Base-by-base conservation (phyloP, 192 early-diverging fungal genomes). In the Gaertneriomyces sp. region DNA sequence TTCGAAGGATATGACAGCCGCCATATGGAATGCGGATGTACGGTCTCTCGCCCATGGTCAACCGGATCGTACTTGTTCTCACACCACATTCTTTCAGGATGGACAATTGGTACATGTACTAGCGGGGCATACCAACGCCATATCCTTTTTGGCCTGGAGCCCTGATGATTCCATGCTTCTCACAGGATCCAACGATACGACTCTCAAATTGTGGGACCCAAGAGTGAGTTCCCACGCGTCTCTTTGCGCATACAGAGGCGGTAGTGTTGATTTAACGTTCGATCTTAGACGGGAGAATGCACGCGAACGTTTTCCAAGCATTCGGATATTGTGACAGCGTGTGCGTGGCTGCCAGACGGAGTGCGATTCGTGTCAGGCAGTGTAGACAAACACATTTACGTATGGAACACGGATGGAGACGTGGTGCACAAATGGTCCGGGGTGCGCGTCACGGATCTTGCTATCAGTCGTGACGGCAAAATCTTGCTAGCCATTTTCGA, bases 141-240 rank as follows among this genome's bases (percentile, higher is more conserved):
- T 92, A 5, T 84, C 94, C 7, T 94, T 87, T 69, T 80, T 95
- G 58, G 86, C 91, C 4, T 99, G 94, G 93, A 94, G 91, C 68
- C 93, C 95, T 1, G 86, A 97, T 69, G 85, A 88, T 74, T 75
- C 75, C 19, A 74, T 77, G 17, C 68, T 99, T 16, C 75, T 95
- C 20, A 89, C 91, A 2, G 88, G 85, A 55, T 91, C 92, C 17
- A 89, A 83, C 69, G 95, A 98, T 68, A 78, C 81, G 61, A 80
- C 80, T 10, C 73, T 99, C 41, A 85, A 83, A 45, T 73, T 95
- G 42, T 98, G 96, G 96, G 79, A 91, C 73, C 80, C 87, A 9
- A 74, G 46, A 57, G 79, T 81, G 49, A 20, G 42, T 20, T 39
- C 19, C 33, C 8, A 45, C 12, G 1, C 20, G 39, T 38, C 47